phyloP scores from a whole-genome alignment of 1,139 yeast species.

The Candida neerlandica region DNA sequence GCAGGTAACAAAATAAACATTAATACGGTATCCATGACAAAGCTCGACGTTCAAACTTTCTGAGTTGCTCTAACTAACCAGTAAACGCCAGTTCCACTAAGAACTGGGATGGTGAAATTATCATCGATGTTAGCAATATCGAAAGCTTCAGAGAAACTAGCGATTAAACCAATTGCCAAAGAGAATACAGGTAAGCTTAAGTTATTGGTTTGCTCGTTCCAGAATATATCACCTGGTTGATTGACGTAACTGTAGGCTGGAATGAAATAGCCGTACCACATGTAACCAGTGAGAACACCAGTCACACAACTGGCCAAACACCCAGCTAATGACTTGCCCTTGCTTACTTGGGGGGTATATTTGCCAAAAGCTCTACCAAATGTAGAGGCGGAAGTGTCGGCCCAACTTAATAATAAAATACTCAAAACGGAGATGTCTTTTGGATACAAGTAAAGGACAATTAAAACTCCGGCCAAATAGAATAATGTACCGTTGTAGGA shows the following conservation, averaged over 20 bases:
- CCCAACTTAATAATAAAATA: constrained; percentile 86
- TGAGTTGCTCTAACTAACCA: constrained; percentile 35
- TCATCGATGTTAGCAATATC: constrained; percentile 80
- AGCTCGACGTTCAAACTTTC: neutral
- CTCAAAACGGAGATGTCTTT: constrained; percentile 82
- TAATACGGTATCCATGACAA: neutral
- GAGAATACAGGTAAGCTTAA: constrained; percentile 57
- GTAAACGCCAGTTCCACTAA: constrained; percentile 68
- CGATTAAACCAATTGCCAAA: constrained; percentile 71
- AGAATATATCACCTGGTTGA: constrained; percentile 55
- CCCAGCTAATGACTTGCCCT: constrained; percentile 85
- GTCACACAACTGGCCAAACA: constrained; percentile 77
- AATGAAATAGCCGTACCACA: constrained; percentile 71
- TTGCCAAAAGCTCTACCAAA: constrained; percentile 84
- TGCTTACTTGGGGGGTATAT: constrained; percentile 74
- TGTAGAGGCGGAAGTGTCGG: constrained; percentile 96
- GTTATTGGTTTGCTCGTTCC: constrained; percentile 63
- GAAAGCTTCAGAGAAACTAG: constrained; percentile 83
- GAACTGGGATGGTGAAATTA: constrained; percentile 88
- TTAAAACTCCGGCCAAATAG: constrained; percentile 75
- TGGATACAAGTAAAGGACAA: constrained; percentile 70
- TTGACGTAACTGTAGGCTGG: constrained; percentile 58
- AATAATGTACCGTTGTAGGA: constrained; percentile 81
- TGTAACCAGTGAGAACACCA: constrained; percentile 67
- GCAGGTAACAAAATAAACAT: constrained; percentile 1